Conservation (phyloP, 2,329 filamentous ascomycete species). For the Emmonsia crescens region DNA sequence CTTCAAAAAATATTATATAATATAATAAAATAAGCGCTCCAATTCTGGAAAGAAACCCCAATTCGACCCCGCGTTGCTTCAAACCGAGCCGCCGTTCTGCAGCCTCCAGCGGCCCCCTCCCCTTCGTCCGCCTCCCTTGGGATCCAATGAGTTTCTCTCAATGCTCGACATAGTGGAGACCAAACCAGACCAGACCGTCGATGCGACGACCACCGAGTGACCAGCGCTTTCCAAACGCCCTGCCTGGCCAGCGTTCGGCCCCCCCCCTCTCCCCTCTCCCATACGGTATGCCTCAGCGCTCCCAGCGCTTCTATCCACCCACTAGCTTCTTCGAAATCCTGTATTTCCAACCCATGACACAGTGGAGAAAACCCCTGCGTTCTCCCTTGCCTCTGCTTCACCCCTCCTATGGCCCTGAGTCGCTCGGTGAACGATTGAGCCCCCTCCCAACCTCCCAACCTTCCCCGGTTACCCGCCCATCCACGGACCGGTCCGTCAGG, state of each 20-base stretch:
- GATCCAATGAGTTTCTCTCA: not conserved
- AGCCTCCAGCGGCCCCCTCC: not conserved
- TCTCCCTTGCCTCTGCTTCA: not conserved
- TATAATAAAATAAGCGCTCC: conserved; percentile 1
- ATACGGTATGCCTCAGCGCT: not conserved
- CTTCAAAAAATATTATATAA: too few species aligned
- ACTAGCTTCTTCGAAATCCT: not conserved
- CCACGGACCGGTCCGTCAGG: not conserved
- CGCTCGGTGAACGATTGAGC: not conserved
- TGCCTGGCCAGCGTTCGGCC: not conserved
- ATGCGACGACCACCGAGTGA: not conserved
- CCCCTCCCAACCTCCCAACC: not conserved
- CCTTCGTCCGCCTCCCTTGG: not conserved
- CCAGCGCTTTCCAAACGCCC: not conserved
- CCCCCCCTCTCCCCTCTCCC: not conserved
- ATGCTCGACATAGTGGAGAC: not conserved
- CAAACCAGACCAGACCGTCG: not conserved
- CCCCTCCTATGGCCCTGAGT: not conserved
- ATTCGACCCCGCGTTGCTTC: not conserved
- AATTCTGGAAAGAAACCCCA: not conserved
- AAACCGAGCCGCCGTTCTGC: not conserved
- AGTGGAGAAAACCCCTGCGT: not conserved
- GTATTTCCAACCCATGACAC: not conserved
- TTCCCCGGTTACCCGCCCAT: not conserved
- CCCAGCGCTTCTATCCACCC: not conserved